Evolutionary conservation across 768 basidiomycete species (phyloP).

Genomic region (Kwoniella dendrophila): DNA sequence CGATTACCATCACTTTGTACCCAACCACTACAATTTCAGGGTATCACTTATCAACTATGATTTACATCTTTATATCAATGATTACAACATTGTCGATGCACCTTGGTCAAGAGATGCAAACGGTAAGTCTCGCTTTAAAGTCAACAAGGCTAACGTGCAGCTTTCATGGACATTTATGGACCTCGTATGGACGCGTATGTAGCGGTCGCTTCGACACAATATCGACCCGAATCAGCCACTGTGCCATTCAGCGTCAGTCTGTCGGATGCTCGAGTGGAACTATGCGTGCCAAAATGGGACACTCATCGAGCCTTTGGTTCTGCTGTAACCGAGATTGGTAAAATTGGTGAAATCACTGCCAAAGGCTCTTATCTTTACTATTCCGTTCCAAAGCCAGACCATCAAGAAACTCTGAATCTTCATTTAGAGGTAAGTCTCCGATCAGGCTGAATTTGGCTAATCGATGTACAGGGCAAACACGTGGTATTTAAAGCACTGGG

Average conservation of each 20-base stretch:
- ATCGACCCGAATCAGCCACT: constrained; percentile 68
- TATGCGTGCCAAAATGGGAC: constrained; percentile 87
- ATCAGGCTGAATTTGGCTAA: neutral
- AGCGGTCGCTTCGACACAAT: constrained; percentile 70
- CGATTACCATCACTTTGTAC: constrained; percentile 80
- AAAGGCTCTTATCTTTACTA: constrained; percentile 76
- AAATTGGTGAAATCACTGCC: constrained; percentile 63
- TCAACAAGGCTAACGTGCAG: constrained; percentile 57
- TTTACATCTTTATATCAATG: constrained; percentile 82
- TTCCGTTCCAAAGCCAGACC: constrained; percentile 66
- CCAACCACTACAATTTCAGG: constrained; percentile 73
- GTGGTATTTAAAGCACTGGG: constrained; percentile 70
- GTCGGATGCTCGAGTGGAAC: constrained; percentile 63
- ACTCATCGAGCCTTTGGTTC: constrained; percentile 69
- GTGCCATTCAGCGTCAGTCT: constrained; percentile 69
- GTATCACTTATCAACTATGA: constrained; percentile 74
- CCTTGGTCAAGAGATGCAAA: constrained; percentile 81
- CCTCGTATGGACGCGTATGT: constrained; percentile 61
- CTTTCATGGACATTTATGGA: constrained; percentile 71
- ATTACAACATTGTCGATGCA: constrained; percentile 94
- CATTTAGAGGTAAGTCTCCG: constrained; percentile 58
- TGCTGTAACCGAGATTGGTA: constrained; percentile 67
- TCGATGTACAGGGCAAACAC: constrained; percentile 18
- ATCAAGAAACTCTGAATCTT: constrained; percentile 77
- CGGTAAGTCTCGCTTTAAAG: constrained; percentile 59